Evolutionary conservation across 106 monocot genomes (phyloP).

Genomic region (Dendrobium huoshanense): DNA sequence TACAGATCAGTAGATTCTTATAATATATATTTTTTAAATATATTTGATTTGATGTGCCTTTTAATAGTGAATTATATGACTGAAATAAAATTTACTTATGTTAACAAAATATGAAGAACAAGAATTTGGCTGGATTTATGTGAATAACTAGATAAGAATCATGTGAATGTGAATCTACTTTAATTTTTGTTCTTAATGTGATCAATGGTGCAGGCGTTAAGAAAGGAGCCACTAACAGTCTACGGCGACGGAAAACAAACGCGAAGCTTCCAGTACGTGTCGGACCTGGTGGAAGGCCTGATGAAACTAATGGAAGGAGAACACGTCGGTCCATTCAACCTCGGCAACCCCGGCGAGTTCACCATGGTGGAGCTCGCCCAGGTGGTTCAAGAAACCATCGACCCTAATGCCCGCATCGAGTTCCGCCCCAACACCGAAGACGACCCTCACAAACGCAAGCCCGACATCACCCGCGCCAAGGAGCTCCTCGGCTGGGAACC

Average conservation of each 20-base stretch:
- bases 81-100: too few species aligned
- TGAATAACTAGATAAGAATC: too few species aligned
- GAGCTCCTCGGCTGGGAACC: constrained; percentile 79
- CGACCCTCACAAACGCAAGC: constrained; percentile 85
- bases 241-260: constrained; percentile 92
- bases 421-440: constrained; percentile 76
- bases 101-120: too few species aligned
- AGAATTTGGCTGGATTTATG: too few species aligned
- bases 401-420: constrained; percentile 60
- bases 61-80: too few species aligned
- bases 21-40: too few species aligned
- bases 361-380: constrained; percentile 92
- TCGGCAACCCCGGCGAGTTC: constrained; percentile 97
- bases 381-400: constrained; percentile 84
- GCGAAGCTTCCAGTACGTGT: constrained; percentile 88
- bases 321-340: constrained; percentile 89
- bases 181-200: too few species aligned
- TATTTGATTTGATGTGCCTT: too few species aligned
- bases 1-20: too few species aligned
- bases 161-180: too few species aligned
- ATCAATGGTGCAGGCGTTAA: constrained; percentile 40
- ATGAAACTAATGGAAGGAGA: constrained; percentile 86
- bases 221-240: constrained; percentile 83
- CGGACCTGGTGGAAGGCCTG: constrained; percentile 78
- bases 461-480: constrained; percentile 75